Evolutionary conservation across 2,329 filamentous ascomycete species (phyloP).

Genomic region (Blastomyces percursus): DNA sequence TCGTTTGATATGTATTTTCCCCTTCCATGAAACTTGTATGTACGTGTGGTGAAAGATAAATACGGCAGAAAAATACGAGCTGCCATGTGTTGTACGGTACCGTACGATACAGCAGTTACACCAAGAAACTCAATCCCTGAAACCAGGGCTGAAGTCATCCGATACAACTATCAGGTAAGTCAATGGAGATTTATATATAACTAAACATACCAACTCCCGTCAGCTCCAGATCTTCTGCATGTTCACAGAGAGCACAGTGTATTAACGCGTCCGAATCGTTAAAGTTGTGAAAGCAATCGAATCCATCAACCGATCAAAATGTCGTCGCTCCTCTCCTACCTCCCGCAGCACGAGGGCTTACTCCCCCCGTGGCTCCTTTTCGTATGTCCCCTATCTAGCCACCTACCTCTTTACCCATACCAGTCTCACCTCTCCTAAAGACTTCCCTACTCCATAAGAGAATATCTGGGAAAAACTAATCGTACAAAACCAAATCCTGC

Average conservation of each 20-base stretch:
- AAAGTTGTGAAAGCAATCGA: not conserved
- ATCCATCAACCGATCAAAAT: not conserved
- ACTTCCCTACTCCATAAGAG: slow-evolving; percentile 8
- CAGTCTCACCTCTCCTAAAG: not conserved
- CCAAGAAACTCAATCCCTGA: no score
- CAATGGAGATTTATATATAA: no score
- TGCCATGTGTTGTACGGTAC: no score
- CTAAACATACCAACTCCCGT: no score
- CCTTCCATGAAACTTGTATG: no score
- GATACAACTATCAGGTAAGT: no score
- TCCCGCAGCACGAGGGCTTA: slow-evolving; percentile 38
- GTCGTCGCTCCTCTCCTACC: slow-evolving; percentile 15
- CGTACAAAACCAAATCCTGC: not conserved
- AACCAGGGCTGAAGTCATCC: no score
- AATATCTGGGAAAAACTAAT: not conserved
- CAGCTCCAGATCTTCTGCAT: not conserved
- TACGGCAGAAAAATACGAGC: not conserved
- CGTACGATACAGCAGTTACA: no score
- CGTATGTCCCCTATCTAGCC: slow-evolving; percentile 32
- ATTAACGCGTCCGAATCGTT: not conserved
- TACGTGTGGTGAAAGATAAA: not conserved
- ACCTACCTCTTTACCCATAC: not conserved
- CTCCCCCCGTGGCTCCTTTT: slow-evolving; percentile 57
- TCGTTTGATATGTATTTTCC: not conserved
- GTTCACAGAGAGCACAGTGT: not conserved